These are phyloP conservation scores for Spergularia marina DNA, from an alignment of 148 eudicot species.

Conservation along the genomic window DNA sequence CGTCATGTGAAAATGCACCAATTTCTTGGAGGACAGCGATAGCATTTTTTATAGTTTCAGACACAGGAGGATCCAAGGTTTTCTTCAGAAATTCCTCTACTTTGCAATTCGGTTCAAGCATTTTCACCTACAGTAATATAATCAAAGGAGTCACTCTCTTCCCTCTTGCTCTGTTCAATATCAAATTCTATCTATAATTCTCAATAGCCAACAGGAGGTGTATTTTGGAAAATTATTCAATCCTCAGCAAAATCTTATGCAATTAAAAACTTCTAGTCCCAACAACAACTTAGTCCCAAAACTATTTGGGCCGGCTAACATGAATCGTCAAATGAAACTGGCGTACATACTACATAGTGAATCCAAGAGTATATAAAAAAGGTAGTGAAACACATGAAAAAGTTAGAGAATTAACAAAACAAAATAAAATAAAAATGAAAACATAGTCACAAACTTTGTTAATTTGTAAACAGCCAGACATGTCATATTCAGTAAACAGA, in stretches of 20 bases:
- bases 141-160: background rate
- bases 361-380: too few species aligned
- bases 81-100: conserved; percentile 71
- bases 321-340: too few species aligned
- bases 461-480: background rate
- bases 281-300: too few species aligned
- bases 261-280: too few species aligned
- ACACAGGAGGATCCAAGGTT: conserved; percentile 85
- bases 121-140: conserved; percentile 61
- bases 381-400: too few species aligned
- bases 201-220: too few species aligned
- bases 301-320: too few species aligned
- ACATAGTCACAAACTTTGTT: background rate
- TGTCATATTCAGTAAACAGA: background rate
- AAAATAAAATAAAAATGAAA: too few species aligned
- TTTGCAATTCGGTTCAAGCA: conserved; percentile 72
- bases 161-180: background rate
- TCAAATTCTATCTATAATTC: background rate
- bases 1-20: conserved; percentile 77
- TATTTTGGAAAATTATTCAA: too few species aligned
- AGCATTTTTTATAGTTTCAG: conserved; percentile 77
- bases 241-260: too few species aligned
- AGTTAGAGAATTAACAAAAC: too few species aligned
- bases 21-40: conserved; percentile 76
- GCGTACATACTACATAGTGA: too few species aligned